Evolutionary conservation across 306 rosid genomes (phyloP), one percentile per base, ranked within the genome.

Genomic region (Dryas octopetala): DNA sequence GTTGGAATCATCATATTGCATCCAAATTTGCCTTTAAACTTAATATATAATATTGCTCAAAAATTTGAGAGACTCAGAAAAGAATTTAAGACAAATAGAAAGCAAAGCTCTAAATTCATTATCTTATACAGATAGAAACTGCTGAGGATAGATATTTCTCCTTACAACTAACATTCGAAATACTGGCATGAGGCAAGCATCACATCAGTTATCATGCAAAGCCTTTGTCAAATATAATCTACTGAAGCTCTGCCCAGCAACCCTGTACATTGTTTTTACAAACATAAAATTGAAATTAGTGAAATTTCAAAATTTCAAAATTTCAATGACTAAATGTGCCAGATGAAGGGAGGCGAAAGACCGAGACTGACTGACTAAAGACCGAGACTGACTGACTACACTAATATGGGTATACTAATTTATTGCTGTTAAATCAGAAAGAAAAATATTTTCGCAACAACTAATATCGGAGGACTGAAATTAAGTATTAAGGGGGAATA

Each of bases 161-260:
- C 59, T 49, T 13, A 46, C 54, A 13, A 19, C 49, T 28, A 52
- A 50, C 54, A 62, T 26, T 40, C 68, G 6, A 73, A 54, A 53
- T 32, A 41, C 68, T 32, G 38, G 38, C 38, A 32, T 32, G 38
- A 1, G 38, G 38, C 38, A 32, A 32, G 43, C 59, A 13, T 66
- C 51, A 41, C 70, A 78, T 88, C 71, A 89, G 45, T 90, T 85
- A 57, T 93, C 96, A 15, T 86, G 92, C 87, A 93, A 76, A 41
- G 95, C 95, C 85, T 93, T 93, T 83, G 80, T 86, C 92, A 93
- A 77, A 83, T 93, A 83, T 71, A 93, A 84, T 77, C 88, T 84
- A 89, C 90, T 87, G 76, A 93, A 93, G 85, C 91, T 90, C 86
- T 93, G 96, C 59, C 98, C 96, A 7, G 95, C 82, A 75, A 90